Conservation (phyloP, 2,329 filamentous ascomycete species). For the Fonsecaea pedrosoi region DNA sequence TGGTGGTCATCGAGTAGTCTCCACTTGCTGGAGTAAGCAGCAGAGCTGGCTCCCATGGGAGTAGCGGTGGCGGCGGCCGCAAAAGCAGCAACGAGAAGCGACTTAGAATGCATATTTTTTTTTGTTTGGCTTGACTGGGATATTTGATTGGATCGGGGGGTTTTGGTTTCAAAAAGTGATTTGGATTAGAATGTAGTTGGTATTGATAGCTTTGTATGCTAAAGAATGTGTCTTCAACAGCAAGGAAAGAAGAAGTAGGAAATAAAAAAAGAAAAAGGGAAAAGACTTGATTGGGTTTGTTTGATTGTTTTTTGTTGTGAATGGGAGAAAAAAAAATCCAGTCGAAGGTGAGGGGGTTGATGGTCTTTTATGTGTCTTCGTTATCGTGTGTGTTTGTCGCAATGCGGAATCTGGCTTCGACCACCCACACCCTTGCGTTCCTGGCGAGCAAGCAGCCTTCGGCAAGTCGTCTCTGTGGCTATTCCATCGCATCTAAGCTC, state of each 20-base stretch:
- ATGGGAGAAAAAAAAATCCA: slow-evolving; percentile 22
- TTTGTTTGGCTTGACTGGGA: neutral
- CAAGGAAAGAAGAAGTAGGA: slow-evolving; percentile 29
- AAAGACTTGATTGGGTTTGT: slow-evolving; percentile 28
- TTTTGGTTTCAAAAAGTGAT: slow-evolving; percentile 1
- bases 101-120: slow-evolving; percentile 32
- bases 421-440: neutral
- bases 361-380: slow-evolving; percentile 23
- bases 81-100: slow-evolving; percentile 35
- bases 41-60: slow-evolving; percentile 24
- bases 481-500: too few relatives aligned
- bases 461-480: neutral
- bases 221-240: slow-evolving; percentile 38
- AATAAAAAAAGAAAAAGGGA: slow-evolving; percentile 16
- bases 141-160: slow-evolving; percentile 8
- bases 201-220: slow-evolving; percentile 13
- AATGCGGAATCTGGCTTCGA: neutral
- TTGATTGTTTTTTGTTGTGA: slow-evolving; percentile 21
- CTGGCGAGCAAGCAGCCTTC: neutral
- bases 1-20: slow-evolving; percentile 22
- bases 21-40: slow-evolving; percentile 10
- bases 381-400: neutral
- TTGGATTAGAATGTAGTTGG: slow-evolving; percentile 15
- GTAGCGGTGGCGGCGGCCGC: slow-evolving; percentile 32
- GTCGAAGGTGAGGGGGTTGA: neutral